phyloP scores from a whole-genome alignment of 306 rosid species.

The Macrotyloma uniflorum region DNA sequence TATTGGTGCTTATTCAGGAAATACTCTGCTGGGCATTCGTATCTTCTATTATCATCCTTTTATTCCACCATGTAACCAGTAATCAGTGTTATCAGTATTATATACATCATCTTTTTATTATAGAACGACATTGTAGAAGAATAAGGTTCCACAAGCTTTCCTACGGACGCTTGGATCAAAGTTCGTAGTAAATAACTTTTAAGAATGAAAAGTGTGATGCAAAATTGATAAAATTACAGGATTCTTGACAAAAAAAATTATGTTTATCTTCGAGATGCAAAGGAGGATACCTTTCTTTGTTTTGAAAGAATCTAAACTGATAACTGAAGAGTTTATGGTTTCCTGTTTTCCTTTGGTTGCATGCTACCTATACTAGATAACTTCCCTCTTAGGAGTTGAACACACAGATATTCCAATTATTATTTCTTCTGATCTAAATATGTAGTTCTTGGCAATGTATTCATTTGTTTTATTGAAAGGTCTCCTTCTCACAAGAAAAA shows the following conservation, averaged over 20 bases:
- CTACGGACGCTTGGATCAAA: neutral
- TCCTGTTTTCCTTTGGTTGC: neutral
- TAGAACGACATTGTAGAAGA: no score
- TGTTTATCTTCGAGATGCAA: neutral
- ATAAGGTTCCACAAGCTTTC: neutral
- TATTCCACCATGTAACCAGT: no score
- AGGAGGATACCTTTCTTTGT: neutral
- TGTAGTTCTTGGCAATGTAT: neutral
- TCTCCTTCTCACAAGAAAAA: no score
- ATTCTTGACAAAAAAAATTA: neutral
- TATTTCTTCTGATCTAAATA: neutral
- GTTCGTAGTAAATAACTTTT: neutral
- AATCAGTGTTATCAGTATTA: no score
- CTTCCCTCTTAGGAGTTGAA: neutral
- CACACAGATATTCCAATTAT: neutral
- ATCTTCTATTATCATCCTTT: no score
- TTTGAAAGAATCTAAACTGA: neutral
- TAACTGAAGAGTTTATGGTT: neutral
- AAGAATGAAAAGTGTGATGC: neutral
- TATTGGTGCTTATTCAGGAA: no score
- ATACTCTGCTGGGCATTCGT: no score
- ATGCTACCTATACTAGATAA: neutral
- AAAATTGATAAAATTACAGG: neutral
- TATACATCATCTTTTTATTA: no score
- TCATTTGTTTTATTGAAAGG: neutral